phyloP scores from a whole-genome alignment of 768 basidiomycete genomes.

The Leucosporidium yakuticum region DNA sequence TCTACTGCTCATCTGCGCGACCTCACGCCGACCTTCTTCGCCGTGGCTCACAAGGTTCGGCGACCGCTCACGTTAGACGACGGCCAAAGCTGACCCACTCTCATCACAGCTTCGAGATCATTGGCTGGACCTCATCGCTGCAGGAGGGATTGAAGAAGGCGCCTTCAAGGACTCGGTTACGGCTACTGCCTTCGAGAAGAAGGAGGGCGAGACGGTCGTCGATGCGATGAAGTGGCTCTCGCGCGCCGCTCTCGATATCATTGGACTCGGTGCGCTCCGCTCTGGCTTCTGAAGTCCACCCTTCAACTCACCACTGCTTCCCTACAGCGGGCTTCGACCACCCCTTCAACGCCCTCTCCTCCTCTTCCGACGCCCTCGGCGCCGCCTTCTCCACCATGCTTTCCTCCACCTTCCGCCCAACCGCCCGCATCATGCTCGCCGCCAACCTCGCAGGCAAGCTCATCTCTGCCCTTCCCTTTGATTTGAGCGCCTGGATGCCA shows the following conservation, averaged over 20 bases:
- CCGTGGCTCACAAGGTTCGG: constrained; percentile 23
- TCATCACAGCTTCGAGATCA: constrained; percentile 12
- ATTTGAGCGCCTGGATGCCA: constrained; percentile 15
- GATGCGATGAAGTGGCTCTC: no score
- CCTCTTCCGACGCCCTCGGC: constrained; percentile 15
- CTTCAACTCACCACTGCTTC: no score
- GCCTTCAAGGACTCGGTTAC: constrained; percentile 1
- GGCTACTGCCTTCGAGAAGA: neutral
- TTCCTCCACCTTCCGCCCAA: constrained; percentile 6
- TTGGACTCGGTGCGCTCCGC: no score
- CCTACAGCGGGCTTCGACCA: no score
- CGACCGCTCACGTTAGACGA: neutral
- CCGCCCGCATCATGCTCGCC: constrained; percentile 1
- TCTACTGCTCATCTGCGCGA: constrained; percentile 17
- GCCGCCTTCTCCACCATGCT: constrained; percentile 31
- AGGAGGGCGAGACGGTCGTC: no score
- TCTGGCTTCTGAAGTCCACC: no score
- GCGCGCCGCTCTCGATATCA: no score
- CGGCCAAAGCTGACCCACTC: neutral
- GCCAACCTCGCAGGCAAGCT: neutral
- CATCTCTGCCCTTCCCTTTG: constrained; percentile 20
- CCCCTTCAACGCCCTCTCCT: neutral
- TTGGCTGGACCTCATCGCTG: constrained; percentile 3
- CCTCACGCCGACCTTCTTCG: constrained; percentile 28
- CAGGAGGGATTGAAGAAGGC: neutral